Conservation (phyloP, 148 eudicot genomes). For the Pouteria glomerata region DNA sequence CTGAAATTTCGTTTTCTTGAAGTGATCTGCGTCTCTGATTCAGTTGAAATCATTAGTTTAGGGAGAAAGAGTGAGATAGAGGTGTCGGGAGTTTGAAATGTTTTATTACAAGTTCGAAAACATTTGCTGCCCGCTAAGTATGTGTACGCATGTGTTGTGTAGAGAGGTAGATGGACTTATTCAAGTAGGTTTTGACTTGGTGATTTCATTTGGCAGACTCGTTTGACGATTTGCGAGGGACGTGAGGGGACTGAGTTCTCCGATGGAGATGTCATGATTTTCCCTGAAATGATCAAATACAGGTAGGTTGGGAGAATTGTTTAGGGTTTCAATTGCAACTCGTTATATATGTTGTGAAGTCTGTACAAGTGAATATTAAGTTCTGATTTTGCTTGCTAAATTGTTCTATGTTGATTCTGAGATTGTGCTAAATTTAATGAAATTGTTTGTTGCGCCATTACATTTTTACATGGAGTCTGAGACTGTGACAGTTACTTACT, state of each 20-base stretch:
- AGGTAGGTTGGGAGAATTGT: constrained; percentile 34
- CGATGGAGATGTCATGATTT: constrained; percentile 80
- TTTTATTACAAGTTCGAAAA: no score
- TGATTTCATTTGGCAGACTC: constrained; percentile 49
- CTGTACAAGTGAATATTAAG: background rate
- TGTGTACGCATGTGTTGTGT: background rate
- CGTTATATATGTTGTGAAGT: background rate
- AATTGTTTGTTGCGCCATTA: background rate
- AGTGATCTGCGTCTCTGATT: no score
- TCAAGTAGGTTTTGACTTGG: background rate
- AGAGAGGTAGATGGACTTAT: background rate
- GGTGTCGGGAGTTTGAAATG: no score
- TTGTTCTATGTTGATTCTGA: background rate
- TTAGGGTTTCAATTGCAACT: background rate
- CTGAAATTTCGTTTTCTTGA: background rate
- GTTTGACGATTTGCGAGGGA: constrained; percentile 70
- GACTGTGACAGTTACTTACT: no score
- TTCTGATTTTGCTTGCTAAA: background rate
- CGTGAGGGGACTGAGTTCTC: constrained; percentile 37
- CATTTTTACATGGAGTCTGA: background rate
- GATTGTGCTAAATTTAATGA: constrained; percentile 1
- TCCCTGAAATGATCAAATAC: constrained; percentile 91
- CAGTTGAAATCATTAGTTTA: no score
- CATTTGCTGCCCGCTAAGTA: no score
- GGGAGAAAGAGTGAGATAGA: background rate